These are phyloP conservation scores for Penstemon newberryi DNA, from an alignment of 257 asterid species.

Conservation along the genomic window DNA sequence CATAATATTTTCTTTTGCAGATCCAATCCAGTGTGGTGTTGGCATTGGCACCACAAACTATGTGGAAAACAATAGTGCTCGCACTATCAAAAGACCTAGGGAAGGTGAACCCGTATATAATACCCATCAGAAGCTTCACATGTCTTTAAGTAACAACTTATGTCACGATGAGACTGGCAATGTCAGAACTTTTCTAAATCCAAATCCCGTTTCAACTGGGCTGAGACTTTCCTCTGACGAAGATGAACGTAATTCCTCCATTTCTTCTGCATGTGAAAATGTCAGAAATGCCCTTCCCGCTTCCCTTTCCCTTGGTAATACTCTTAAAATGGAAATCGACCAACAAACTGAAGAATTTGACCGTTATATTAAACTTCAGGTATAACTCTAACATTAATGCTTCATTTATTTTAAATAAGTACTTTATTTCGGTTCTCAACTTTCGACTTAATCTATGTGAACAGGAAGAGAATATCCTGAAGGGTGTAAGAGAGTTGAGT, in stretches of 20 bases:
- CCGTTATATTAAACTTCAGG: slow-evolving; percentile 63
- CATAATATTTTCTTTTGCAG: slow-evolving; percentile 34
- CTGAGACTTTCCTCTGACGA: slow-evolving; percentile 63
- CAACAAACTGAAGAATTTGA: slow-evolving; percentile 57
- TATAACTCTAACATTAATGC: slow-evolving; percentile 16
- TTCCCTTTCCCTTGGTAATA: slow-evolving; percentile 37
- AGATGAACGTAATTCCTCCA: slow-evolving; percentile 53
- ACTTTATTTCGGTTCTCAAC: slow-evolving; percentile 15
- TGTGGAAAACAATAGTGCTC: slow-evolving; percentile 39
- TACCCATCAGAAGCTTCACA: slow-evolving; percentile 54
- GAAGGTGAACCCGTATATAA: slow-evolving; percentile 39
- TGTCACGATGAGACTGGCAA: slow-evolving; percentile 41
- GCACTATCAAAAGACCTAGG: slow-evolving; percentile 41
- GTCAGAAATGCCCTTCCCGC: slow-evolving; percentile 33
- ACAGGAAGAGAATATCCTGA: slow-evolving; percentile 59
- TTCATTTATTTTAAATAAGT: too few species aligned
- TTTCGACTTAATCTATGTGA: slow-evolving; percentile 8
- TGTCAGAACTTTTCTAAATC: slow-evolving; percentile 48
- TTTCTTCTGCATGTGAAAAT: slow-evolving; percentile 49
- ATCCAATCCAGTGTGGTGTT: slow-evolving; percentile 44
- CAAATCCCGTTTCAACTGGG: slow-evolving; percentile 65
- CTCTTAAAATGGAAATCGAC: slow-evolving; percentile 52
- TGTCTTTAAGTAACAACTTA: slow-evolving; percentile 46
- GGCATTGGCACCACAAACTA: slow-evolving; percentile 44
- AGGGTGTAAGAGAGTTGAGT: slow-evolving; percentile 56